These are phyloP conservation scores for Puccinia triticina DNA, from an alignment of 1,284 basidiomycete species.

Conservation along the genomic window DNA sequence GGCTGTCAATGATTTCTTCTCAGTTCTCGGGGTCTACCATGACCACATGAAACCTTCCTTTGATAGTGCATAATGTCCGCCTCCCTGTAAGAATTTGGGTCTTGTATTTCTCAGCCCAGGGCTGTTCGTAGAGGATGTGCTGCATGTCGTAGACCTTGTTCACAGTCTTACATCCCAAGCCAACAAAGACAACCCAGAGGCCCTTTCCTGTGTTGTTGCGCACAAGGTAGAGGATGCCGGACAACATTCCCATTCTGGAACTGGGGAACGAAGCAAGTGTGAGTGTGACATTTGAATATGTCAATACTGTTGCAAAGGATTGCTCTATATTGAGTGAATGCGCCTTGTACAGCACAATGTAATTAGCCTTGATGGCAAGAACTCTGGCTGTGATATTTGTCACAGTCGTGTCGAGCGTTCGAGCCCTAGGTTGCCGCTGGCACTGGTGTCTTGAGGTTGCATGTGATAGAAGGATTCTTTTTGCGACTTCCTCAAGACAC, in stretches of 20 bases:
- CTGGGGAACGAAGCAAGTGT: too few species aligned
- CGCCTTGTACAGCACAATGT: too few species aligned
- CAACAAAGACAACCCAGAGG: constrained; percentile 80
- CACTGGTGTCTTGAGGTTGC: too few species aligned
- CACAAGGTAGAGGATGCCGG: constrained; percentile 88
- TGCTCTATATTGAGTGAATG: too few species aligned
- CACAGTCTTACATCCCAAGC: constrained; percentile 66
- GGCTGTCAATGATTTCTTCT: constrained; percentile 88
- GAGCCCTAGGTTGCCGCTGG: too few species aligned
- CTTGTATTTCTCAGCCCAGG: constrained; percentile 86
- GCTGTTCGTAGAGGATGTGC: constrained; percentile 74
- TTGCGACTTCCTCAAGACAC: too few species aligned
- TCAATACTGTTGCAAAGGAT: too few species aligned
- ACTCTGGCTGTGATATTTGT: too few species aligned
- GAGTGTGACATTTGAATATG: too few species aligned
- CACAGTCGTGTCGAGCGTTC: too few species aligned
- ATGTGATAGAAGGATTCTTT: too few species aligned
- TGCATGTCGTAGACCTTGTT: constrained; percentile 78
- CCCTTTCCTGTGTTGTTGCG: constrained; percentile 91
- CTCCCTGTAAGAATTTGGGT: constrained; percentile 99
- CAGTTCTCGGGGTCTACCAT: constrained; percentile 89
- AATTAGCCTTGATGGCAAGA: too few species aligned
- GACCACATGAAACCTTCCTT: constrained; percentile 97
- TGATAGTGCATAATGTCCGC: constrained; percentile 93
- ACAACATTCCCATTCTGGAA: constrained; percentile 87